Evolutionary conservation across 768 basidiomycete species (phyloP), one percentile per base, ranked within the genome.

Genomic region (Hygrophorus russula): DNA sequence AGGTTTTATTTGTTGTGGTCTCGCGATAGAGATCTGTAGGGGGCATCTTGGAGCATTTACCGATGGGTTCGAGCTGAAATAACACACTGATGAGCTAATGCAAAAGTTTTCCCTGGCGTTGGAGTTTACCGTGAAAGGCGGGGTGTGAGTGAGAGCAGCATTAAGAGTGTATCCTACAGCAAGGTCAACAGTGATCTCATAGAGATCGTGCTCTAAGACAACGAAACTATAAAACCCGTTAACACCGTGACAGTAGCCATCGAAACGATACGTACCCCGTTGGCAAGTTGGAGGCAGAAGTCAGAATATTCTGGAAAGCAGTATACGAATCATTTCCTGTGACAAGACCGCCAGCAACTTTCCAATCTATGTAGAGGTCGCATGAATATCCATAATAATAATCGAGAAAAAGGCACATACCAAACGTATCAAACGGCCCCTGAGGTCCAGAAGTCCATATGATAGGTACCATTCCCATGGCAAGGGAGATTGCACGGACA

Each of bases 391-490:
- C n/a, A 15, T 6, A 6, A 15, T 34, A 19, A 27, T 45, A 1
- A 38, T 8, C n/a, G 34, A 9, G 70, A 67, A 27, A 7, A 7
- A 3, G 24, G 7, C 24, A 24, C 3, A 7, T 24, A 24, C 24
- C 24, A 24, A 24, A 24, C 7, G 24, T 24, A 24, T 24, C 24
- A 24, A 24, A 24, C 7, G 24, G 24, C 7, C 24, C 24, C 24
- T 24, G 24, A 24, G 4, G 3, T 3, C 24, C 24, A 24, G 24
- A 24, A 24, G 89, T 87, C 93, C 93, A 97, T 58, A 94, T 83
- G 55, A 96, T 78, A 19, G 94, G 88, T 9, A 80, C 67, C 63
- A 97, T 64, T 36, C 91, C 90, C 93, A 98, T 94, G 24, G 90
- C 88, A 42, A 88, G 59, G 14, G 80, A 67, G 58, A 98, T 90